Evolutionary conservation across 2,329 filamentous ascomycete genomes (phyloP).

Genomic region (Diaporthe sp.): DNA sequence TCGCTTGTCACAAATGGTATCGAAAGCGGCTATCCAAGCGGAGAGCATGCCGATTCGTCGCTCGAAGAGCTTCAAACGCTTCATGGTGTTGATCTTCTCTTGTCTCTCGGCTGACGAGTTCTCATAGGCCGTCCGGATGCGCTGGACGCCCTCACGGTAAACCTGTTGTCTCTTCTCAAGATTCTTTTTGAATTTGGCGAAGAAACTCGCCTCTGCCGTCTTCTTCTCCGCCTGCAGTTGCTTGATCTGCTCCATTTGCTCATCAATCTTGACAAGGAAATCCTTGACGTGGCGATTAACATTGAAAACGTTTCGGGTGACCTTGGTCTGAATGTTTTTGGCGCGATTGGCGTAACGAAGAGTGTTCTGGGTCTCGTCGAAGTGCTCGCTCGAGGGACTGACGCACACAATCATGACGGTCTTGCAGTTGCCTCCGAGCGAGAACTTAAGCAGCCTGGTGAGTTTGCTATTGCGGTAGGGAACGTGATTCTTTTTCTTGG

Average conservation of each 20-base stretch:
- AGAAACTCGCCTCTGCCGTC: conserved; percentile 85
- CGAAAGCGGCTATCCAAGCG: conserved; percentile 93
- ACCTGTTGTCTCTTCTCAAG: conserved; percentile 85
- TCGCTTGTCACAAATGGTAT: conserved; percentile 80
- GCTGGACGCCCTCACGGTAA: conserved; percentile 81
- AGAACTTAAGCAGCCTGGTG: conserved; percentile 95
- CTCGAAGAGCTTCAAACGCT: conserved; percentile 85
- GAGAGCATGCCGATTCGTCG: conserved; percentile 88
- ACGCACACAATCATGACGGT: conserved; percentile 99
- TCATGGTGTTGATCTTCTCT: conserved; percentile 84
- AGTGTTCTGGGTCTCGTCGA: conserved; percentile 98
- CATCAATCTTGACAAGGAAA: conserved; percentile 98
- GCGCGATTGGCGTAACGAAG: conserved; percentile 96
- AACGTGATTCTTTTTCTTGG: conserved; percentile 91
- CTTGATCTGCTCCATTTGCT: conserved; percentile 97
- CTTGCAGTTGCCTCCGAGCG: conserved; percentile 96
- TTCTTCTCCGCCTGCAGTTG: conserved; percentile 94
- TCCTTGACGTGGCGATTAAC: conserved; percentile 99
- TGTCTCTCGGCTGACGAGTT: conserved; percentile 82
- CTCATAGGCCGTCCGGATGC: conserved; percentile 87
- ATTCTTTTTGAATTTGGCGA: conserved; percentile 92
- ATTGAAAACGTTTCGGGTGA: conserved; percentile 99
- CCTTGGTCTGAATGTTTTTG: conserved; percentile 99
- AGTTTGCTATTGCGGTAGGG: conserved; percentile 98
- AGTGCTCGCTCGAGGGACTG: conserved; percentile 95